Conservation (phyloP, 768 basidiomycete species). For the Rhodotorula graminis region DNA sequence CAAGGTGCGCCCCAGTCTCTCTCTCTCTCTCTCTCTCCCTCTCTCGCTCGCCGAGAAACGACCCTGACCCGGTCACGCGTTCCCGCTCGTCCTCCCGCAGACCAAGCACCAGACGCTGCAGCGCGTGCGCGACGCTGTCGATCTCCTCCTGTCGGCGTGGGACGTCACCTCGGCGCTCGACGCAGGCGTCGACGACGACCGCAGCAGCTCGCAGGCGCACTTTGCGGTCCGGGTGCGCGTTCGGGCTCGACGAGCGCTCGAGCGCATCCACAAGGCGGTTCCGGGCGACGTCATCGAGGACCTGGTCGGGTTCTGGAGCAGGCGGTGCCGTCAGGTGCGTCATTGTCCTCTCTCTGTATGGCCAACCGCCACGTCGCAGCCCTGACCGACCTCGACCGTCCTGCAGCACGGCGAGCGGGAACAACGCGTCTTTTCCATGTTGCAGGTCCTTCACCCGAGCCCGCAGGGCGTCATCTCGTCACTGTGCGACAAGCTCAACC, state of each 20-base stretch:
- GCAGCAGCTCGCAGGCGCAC: constrained; percentile 32
- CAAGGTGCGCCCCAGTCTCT: constrained; percentile 20
- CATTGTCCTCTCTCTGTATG: too few relatives aligned
- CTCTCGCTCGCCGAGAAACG: too few relatives aligned
- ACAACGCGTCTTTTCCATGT: constrained; percentile 67
- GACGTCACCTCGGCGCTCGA: constrained; percentile 32
- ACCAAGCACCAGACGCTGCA: constrained; percentile 21
- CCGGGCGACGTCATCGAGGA: constrained; percentile 78
- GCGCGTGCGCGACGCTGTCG: constrained; percentile 24
- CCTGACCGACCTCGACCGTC: too few relatives aligned
- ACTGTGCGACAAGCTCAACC: constrained; percentile 71
- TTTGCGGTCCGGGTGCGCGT: constrained; percentile 38
- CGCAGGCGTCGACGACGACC: constrained; percentile 5
- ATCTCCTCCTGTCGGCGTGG: constrained; percentile 33
- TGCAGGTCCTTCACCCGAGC: constrained; percentile 75
- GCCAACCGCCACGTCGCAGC: too few relatives aligned
- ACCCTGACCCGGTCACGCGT: background rate
- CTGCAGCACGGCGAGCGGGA: constrained; percentile 25
- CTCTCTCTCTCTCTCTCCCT: background rate
- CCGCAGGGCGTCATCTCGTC: constrained; percentile 83
- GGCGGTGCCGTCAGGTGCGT: background rate
- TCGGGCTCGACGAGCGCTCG: constrained; percentile 72
- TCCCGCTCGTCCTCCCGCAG: background rate
- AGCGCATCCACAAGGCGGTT: constrained; percentile 76
- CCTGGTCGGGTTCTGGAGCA: constrained; percentile 70